phyloP scores from a whole-genome alignment of 441 rosid species.

The Populus hybrid region DNA sequence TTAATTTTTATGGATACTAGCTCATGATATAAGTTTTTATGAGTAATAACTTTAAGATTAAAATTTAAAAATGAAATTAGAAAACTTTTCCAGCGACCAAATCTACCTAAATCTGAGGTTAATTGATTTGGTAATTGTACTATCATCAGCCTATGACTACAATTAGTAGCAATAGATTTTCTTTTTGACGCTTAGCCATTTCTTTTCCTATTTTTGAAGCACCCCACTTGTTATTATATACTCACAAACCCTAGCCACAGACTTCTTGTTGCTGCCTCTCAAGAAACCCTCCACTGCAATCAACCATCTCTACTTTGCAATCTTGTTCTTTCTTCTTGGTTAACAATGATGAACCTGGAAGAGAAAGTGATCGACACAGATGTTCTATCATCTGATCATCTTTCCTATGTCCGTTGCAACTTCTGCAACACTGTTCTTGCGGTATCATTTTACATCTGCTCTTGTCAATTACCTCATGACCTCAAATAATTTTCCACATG shows the following conservation, averaged over 20 bases:
- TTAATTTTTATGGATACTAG: too few relatives aligned
- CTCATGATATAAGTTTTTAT: too few relatives aligned
- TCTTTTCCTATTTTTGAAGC: conserved; percentile 10
- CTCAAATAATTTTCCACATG: neutral
- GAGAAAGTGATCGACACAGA: conserved; percentile 59
- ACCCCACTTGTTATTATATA: neutral
- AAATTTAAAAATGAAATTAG: too few relatives aligned
- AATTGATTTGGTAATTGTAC: neutral
- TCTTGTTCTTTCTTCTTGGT: conserved; percentile 19
- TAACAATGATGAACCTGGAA: conserved; percentile 59
- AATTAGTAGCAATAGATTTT: conserved; percentile 1
- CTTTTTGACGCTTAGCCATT: conserved; percentile 5
- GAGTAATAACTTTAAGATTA: too few relatives aligned
- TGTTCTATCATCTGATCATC: conserved; percentile 68
- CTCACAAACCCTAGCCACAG: conserved; percentile 26
- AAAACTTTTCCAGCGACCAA: neutral
- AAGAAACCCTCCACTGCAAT: neutral
- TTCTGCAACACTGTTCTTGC: conserved; percentile 99
- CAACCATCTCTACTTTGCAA: neutral
- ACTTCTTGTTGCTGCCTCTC: neutral
- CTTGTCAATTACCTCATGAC: neutral
- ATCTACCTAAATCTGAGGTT: neutral
- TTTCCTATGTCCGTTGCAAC: conserved; percentile 96
- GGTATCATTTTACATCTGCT: conserved; percentile 33
- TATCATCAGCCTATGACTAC: neutral